Evolutionary conservation across 768 basidiomycete genomes (phyloP).

Genomic region (Naganishia onofrii): DNA sequence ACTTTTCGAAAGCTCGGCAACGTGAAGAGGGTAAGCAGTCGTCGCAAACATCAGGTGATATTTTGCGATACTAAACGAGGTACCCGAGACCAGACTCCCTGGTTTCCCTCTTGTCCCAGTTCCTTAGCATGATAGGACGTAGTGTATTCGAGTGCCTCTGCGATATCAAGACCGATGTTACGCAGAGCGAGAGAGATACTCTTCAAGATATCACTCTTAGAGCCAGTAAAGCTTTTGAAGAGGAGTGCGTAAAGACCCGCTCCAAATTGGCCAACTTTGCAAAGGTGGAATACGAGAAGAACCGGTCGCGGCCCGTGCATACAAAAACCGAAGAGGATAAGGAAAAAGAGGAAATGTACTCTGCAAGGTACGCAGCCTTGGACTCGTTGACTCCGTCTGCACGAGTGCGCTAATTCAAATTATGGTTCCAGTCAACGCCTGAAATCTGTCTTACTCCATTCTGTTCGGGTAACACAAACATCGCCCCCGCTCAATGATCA

Average conservation of each 20-base stretch:
- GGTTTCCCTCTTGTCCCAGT: constrained; percentile 3
- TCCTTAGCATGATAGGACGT: constrained; percentile 10
- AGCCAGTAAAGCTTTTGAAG: neutral
- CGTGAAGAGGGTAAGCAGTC: constrained; percentile 7
- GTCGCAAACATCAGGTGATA: neutral
- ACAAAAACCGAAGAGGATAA: neutral
- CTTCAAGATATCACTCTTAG: neutral
- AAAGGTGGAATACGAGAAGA: constrained; percentile 2
- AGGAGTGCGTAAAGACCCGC: neutral
- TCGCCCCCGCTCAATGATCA: too few relatives aligned
- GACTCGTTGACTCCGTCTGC: neutral
- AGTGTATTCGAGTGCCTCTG: constrained; percentile 8
- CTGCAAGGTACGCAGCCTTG: neutral
- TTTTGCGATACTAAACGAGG: neutral
- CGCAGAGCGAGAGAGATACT: constrained; percentile 2
- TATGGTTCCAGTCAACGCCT: constrained; percentile 9
- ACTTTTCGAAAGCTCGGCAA: constrained; percentile 2
- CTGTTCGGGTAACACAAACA: neutral
- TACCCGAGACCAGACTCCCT: neutral
- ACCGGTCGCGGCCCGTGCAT: neutral
- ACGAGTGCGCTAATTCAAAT: neutral
- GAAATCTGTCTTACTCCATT: neutral
- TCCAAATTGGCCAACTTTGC: constrained; percentile 3
- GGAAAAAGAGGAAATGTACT: neutral
- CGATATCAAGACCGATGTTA: constrained; percentile 6